These are phyloP conservation scores for Boletus coccyginus DNA, from an alignment of 768 basidiomycete species.

Conservation along the genomic window DNA sequence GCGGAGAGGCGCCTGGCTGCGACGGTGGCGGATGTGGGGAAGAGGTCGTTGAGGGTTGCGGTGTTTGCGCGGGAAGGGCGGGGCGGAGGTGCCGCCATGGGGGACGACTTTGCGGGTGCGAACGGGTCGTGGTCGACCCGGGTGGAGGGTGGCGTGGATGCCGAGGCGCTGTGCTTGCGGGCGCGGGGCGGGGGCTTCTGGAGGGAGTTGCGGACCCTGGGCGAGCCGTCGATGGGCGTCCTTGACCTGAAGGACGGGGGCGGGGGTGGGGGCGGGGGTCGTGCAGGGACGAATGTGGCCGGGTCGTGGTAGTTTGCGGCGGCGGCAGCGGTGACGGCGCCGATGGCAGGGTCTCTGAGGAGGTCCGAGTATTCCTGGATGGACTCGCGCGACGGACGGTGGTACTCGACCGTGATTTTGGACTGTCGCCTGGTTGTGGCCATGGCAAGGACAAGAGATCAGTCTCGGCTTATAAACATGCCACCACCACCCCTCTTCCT, in stretches of 20 bases:
- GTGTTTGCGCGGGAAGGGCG: constrained; percentile 86
- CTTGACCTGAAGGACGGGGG: constrained; percentile 33
- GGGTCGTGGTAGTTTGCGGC: constrained; percentile 34
- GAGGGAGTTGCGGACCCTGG: constrained; percentile 49
- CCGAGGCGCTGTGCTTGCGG: too few relatives aligned
- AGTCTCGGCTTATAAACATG: too few relatives aligned
- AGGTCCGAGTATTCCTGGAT: constrained; percentile 78
- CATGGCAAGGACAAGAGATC: too few relatives aligned
- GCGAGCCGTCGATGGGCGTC: constrained; percentile 32
- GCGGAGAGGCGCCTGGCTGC: constrained; percentile 52
- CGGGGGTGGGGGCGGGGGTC: constrained; percentile 45
- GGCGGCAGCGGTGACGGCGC: constrained; percentile 49
- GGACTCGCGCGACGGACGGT: constrained; percentile 69
- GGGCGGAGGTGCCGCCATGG: constrained; percentile 54
- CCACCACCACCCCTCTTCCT: not conserved
- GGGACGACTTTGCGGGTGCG: too few relatives aligned
- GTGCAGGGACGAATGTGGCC: constrained; percentile 36
- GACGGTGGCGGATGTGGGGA: constrained; percentile 41
- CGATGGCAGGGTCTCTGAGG: constrained; percentile 55
- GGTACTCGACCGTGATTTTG: constrained; percentile 73
- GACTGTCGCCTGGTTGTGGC: constrained; percentile 34
- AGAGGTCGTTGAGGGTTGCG: constrained; percentile 74
- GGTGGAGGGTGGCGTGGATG: constrained; percentile 30
- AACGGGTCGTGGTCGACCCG: constrained; percentile 62
- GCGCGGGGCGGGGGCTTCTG: constrained; percentile 59